Base-by-base conservation (phyloP, 805 yeast genomes). In the Metschnikowia similis region DNA sequence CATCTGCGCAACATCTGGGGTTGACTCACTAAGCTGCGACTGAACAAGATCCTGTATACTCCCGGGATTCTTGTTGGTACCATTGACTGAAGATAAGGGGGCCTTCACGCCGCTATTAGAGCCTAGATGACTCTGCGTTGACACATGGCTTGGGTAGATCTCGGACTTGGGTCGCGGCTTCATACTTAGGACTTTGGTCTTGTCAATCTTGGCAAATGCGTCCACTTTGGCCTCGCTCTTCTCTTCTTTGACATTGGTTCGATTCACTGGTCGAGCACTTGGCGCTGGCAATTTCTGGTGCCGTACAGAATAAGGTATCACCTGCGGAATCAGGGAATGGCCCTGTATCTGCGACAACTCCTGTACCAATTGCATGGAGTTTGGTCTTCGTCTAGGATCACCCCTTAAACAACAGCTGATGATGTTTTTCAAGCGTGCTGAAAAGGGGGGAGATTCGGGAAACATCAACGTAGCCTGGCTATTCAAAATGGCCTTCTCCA, bases 301-400 rank as follows among this genome's bases (percentile, higher is more conserved):
- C 35, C 59, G 56, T 14, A 71, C 71, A 14, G 73, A 66, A 48
- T 66, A 63, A 2, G 78, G 78, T 37, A 71, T 62, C 66, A 79
- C 70, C 50, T 64, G 63, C 1, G 79, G 74, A 36, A 69, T 53
- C 31, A 75, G 75, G 10, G 71, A 61, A 13, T 56, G 50, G 17
- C 79, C 78, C 63, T 81, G 77, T 79, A 87, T 79, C 45, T 72
- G 72, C 52, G 85, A 81, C 6, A 86, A 71, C 63, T 86, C 91
- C 45, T 82, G 87, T 30, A 87, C 65, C 26, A 86, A 70, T 62
- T 87, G 92, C 50, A 80, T 82, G 2, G 84, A 84, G 52, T 83
- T 85, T 8, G 96, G 96, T 60, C 96, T 76, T 49, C 81, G 73
- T 41, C 79, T 71, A 3, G 94, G 94, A 60, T 85, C 83, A 35